Evolutionary conservation across 1,284 basidiomycete genomes (phyloP).

Genomic region (Ceraceosorus guamensis): DNA sequence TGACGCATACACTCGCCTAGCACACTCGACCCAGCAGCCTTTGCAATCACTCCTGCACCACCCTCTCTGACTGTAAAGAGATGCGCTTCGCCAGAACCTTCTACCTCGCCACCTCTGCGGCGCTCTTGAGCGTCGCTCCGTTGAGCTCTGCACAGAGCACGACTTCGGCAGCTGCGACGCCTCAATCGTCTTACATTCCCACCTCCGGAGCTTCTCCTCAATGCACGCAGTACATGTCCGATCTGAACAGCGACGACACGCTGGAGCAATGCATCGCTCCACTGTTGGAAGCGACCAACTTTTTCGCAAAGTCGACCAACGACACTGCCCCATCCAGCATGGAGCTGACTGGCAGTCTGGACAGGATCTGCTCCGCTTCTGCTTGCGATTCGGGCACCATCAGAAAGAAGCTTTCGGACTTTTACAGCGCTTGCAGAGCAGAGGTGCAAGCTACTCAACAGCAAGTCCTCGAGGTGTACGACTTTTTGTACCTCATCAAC

Average conservation of each 20-base stretch:
- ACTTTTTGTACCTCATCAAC: constrained; percentile 39
- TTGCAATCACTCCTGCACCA: too few species aligned
- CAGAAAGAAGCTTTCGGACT: constrained; percentile 22
- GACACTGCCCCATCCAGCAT: constrained; percentile 5
- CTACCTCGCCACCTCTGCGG: too few species aligned
- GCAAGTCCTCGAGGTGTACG: constrained; percentile 27
- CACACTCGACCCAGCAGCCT: too few species aligned
- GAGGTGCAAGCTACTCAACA: constrained; percentile 25
- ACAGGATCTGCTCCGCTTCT: constrained; percentile 22
- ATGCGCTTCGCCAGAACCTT: too few species aligned
- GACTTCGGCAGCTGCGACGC: constrained; percentile 5
- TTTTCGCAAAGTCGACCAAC: constrained; percentile 24
- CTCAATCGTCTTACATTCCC: constrained; percentile 16
- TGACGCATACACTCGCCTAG: too few species aligned
- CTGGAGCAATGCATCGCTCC: constrained; percentile 31
- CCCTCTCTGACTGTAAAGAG: too few species aligned
- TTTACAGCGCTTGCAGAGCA: constrained; percentile 27
- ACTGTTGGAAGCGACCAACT: constrained; percentile 24
- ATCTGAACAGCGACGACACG: constrained; percentile 25
- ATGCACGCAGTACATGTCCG: constrained; percentile 24
- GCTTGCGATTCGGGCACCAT: constrained; percentile 29
- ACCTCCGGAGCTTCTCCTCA: constrained; percentile 13
- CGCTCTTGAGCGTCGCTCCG: too few species aligned
- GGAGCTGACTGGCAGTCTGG: constrained; percentile 12
- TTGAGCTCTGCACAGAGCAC: constrained; percentile 3